Conservation (phyloP, 805 yeast genomes). For the Tanozyma kutaoensis region DNA sequence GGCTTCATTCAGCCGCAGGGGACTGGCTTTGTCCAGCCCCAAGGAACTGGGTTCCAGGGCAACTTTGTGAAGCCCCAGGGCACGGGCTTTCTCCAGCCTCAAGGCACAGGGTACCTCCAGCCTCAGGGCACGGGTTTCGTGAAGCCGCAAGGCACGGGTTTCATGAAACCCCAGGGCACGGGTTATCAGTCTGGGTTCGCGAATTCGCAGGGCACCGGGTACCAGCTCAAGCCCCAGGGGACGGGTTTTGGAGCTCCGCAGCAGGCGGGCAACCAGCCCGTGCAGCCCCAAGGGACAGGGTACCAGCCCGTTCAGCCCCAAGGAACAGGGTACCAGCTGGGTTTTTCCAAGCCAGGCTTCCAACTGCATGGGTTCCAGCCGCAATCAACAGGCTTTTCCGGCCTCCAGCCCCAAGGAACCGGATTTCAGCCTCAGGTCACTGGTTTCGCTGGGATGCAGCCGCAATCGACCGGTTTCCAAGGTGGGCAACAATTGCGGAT, state of each 20-base stretch:
- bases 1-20: slow-evolving; percentile 7
- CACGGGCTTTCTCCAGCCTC: too few species aligned
- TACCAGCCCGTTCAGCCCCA: slow-evolving; percentile 11
- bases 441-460: slow-evolving; percentile 15
- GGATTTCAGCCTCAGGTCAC: slow-evolving; percentile 12
- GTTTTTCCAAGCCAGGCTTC: slow-evolving; percentile 11
- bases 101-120: slow-evolving; percentile 1
- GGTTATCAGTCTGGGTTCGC: too few species aligned
- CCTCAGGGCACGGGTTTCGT: slow-evolving; percentile 8
- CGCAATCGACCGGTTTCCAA: slow-evolving; percentile 26
- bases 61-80: too few species aligned
- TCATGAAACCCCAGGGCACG: slow-evolving; percentile 8
- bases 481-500: slow-evolving; percentile 49
- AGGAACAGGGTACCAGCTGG: slow-evolving; percentile 13
- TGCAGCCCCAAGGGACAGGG: slow-evolving; percentile 12
- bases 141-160: slow-evolving; percentile 10
- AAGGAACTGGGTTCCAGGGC: slow-evolving; percentile 26
- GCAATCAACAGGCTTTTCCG: slow-evolving; percentile 8
- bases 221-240: slow-evolving; percentile 3
- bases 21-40: slow-evolving; percentile 12
- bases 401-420: slow-evolving; percentile 14
- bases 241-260: slow-evolving; percentile 6
- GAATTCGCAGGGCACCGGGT: slow-evolving; percentile 4
- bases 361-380: slow-evolving; percentile 8
- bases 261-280: slow-evolving; percentile 1